Evolutionary conservation across 1,284 basidiomycete genomes (phyloP).

Genomic region (Leccinum griseonigrum): DNA sequence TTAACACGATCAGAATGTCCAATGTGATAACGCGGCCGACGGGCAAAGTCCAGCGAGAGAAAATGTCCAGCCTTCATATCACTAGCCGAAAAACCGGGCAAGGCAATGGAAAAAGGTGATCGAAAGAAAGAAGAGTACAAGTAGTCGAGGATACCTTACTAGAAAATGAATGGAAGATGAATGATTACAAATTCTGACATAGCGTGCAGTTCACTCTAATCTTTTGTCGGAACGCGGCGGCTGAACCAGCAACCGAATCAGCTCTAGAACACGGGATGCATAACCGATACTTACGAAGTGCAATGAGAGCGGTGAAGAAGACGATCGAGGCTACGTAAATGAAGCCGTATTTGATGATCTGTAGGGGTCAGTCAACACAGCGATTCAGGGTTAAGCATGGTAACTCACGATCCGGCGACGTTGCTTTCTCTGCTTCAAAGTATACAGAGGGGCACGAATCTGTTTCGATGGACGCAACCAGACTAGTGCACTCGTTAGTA

Average conservation of each 20-base stretch:
- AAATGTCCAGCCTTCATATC: slow-evolving; percentile 20
- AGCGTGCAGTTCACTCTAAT: slow-evolving; percentile 63
- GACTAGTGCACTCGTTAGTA: slow-evolving; percentile 44
- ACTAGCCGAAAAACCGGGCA: slow-evolving; percentile 2
- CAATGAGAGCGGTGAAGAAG: slow-evolving; percentile 76
- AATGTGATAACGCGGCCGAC: slow-evolving; percentile 11
- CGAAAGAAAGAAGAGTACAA: slow-evolving; percentile 23
- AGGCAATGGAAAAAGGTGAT: background rate
- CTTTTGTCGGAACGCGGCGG: slow-evolving; percentile 56
- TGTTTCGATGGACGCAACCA: slow-evolving; percentile 87
- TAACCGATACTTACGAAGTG: slow-evolving; percentile 55
- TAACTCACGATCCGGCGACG: slow-evolving; percentile 79
- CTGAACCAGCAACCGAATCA: slow-evolving; percentile 33
- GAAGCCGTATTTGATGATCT: slow-evolving; percentile 76
- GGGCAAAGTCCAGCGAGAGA: slow-evolving; percentile 9
- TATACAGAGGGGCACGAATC: slow-evolving; percentile 92
- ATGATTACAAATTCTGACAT: slow-evolving; percentile 62
- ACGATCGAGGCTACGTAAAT: slow-evolving; percentile 74
- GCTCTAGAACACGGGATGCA: background rate
- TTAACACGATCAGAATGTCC: slow-evolving; percentile 18
- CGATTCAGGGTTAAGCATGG: background rate
- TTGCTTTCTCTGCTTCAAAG: slow-evolving; percentile 83
- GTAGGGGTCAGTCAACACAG: background rate
- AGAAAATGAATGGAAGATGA: slow-evolving; percentile 28
- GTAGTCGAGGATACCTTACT: slow-evolving; percentile 28